phyloP scores from a whole-genome alignment of 2,329 filamentous ascomycete genomes.

The Trichoderma endophyticum region DNA sequence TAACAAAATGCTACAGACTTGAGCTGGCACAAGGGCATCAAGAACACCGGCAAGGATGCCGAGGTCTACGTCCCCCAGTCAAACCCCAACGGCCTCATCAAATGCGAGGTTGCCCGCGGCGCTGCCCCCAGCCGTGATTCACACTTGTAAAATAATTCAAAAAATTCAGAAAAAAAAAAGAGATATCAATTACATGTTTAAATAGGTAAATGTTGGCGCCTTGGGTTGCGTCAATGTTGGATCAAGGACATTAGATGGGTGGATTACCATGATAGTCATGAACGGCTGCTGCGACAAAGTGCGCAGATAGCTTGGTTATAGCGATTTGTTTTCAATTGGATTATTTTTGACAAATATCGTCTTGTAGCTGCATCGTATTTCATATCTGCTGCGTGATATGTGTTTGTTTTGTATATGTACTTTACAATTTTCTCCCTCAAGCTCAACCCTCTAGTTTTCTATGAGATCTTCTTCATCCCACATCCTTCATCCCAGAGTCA shows the following conservation, averaged over 20 bases:
- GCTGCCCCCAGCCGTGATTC: neutral
- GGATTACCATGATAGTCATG: neutral
- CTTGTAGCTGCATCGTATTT: neutral
- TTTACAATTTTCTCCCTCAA: neutral
- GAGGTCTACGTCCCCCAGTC: slow-evolving; percentile 94
- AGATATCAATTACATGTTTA: neutral
- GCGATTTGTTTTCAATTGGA: neutral
- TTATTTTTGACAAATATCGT: neutral
- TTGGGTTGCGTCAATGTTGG: neutral
- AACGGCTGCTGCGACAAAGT: neutral
- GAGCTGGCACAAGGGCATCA: slow-evolving; percentile 91
- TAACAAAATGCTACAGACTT: slow-evolving; percentile 58
- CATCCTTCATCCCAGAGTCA: neutral
- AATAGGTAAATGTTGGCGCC: neutral
- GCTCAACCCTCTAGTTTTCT: neutral
- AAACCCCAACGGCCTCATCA: slow-evolving; percentile 91
- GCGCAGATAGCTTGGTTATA: neutral
- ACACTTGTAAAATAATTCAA: neutral
- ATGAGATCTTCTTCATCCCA: neutral
- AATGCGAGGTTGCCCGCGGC: slow-evolving; percentile 74
- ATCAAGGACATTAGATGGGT: neutral
- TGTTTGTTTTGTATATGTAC: neutral
- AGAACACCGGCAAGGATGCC: slow-evolving; percentile 94
- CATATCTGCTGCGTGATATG: neutral
- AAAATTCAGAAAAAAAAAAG: neutral